Conservation (phyloP, 495 filamentous ascomycete species). For the Annulohypoxylon maeteangense region DNA sequence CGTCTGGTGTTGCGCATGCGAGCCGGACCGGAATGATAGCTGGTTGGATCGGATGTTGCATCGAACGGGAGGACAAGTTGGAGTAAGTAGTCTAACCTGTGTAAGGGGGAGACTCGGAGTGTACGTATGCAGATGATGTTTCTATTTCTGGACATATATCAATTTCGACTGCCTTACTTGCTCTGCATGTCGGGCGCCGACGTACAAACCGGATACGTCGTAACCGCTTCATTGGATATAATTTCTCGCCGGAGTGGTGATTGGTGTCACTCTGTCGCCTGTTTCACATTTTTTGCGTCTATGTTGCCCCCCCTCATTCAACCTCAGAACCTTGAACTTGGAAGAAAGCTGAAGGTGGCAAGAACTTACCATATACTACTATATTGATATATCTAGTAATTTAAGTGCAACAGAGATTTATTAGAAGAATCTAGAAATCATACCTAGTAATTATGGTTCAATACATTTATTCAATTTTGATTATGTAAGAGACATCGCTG, state of each 20-base stretch:
- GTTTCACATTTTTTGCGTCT: constrained; percentile 38
- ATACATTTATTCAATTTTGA: not conserved
- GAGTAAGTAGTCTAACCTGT: constrained; percentile 10
- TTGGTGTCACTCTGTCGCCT: constrained; percentile 33
- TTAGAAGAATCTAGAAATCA: too few relatives aligned
- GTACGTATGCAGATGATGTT: constrained; percentile 29
- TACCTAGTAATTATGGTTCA: too few relatives aligned
- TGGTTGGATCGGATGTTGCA: constrained; percentile 44
- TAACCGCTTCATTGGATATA: constrained; percentile 20
- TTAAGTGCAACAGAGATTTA: too few relatives aligned
- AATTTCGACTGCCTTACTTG: constrained; percentile 14
- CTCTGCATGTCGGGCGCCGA: constrained; percentile 28
- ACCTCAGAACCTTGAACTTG: constrained; percentile 11
- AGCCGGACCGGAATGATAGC: constrained; percentile 28
- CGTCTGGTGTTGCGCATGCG: constrained; percentile 1
- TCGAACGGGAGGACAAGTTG: constrained; percentile 39
- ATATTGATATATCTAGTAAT: not conserved
- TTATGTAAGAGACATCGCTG: not conserved
- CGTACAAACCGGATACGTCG: constrained; percentile 14
- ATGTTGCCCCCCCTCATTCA: constrained; percentile 7
- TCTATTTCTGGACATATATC: constrained; percentile 38
- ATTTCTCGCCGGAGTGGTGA: constrained; percentile 23
- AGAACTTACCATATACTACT: too few relatives aligned
- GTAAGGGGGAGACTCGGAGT: constrained; percentile 17
- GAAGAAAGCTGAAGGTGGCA: not conserved